Evolutionary conservation across 1,284 basidiomycete genomes (phyloP).

Genomic region (Tremellales sp.): DNA sequence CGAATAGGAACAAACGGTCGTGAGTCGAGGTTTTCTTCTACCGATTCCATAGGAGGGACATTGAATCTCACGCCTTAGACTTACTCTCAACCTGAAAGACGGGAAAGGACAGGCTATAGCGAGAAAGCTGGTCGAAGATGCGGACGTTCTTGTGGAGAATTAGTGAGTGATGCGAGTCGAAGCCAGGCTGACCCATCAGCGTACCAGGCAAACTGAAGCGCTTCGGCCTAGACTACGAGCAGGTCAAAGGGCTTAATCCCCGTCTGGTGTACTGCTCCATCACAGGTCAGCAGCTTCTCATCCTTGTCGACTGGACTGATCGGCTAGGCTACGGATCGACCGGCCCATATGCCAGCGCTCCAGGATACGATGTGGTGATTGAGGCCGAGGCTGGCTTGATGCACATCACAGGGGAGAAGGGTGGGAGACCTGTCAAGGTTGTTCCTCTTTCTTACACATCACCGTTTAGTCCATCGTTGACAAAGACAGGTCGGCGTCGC

Average conservation of each 20-base stretch:
- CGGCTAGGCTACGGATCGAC: constrained; percentile 85
- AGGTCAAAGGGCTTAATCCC: constrained; percentile 74
- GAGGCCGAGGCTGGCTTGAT: constrained; percentile 89
- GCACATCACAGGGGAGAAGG: constrained; percentile 91
- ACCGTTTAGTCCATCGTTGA: not conserved
- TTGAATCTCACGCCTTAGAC: constrained; percentile 34
- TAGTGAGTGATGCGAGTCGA: constrained; percentile 54
- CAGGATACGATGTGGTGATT: constrained; percentile 87
- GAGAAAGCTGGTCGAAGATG: constrained; percentile 64
- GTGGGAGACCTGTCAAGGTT: constrained; percentile 76
- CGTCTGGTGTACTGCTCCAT: constrained; percentile 84
- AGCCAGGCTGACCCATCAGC: constrained; percentile 11
- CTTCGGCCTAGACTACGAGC: constrained; percentile 81
- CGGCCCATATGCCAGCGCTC: constrained; percentile 74
- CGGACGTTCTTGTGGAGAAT: constrained; percentile 88
- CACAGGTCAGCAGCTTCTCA: constrained; percentile 59
- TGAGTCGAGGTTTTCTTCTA: too few species aligned
- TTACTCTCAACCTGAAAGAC: constrained; percentile 80
- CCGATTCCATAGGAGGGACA: too few species aligned
- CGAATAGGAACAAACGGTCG: constrained; percentile 85
- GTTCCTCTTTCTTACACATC: not conserved
- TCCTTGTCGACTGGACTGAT: not conserved
- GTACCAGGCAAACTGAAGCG: constrained; percentile 67
- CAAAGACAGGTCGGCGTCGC: constrained; percentile 69
- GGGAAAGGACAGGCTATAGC: constrained; percentile 68